Base-by-base conservation (phyloP, 2,329 filamentous ascomycete species). In the Graphium sp. region DNA sequence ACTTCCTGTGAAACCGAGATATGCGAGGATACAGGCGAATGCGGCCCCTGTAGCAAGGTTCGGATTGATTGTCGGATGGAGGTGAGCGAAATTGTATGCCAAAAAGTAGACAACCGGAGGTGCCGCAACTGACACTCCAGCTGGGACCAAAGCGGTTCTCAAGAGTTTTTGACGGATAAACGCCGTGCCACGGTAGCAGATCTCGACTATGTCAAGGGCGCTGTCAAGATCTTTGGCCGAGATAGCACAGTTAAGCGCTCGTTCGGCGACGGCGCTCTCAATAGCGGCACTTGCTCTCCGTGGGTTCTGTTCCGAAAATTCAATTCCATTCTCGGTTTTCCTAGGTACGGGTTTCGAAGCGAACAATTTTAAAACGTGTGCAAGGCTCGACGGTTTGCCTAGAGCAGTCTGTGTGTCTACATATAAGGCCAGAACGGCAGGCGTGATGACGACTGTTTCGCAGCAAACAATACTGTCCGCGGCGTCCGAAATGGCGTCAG, bases 21-120 rank as follows among this genome's bases (percentile, higher is more conserved):
- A 98, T 6, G 83, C 79, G 35, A 87, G 56, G 28, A 89, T 78
- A 9, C 81, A 85, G 0, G 68, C 69, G 45, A 92, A 83, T 5
- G 79, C 76, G 34, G 91, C 70, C 8, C 69, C 69, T 3, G 82
- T 91, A 7, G 84, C 83, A 19, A 68, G 70, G 17, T 56, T 58
- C 1, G 74, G 58, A 38, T 91, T 80, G 67, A 93, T 82, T n/a
- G 74, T 74, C 31, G 66, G 64, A 47, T 87, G 81, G 17, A 81
- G 59, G 45, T 74, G 75, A 8, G 53, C 53, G 29, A 56, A 57
- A 15, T 43, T 47, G 2, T 66, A 64, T 1, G 82, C 79, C 22
- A 84, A 48, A 18, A 68, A 64, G 44, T 84, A 89, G 18, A 77
- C 62, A 35, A 69, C 77, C 29, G 74, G 43, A 0, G 81, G 81